Percentiles rank a stretch among this genome's conserved stretches.
Conservation (phyloP, 164 flowering plant species). For the Malania oleifera region DNA sequence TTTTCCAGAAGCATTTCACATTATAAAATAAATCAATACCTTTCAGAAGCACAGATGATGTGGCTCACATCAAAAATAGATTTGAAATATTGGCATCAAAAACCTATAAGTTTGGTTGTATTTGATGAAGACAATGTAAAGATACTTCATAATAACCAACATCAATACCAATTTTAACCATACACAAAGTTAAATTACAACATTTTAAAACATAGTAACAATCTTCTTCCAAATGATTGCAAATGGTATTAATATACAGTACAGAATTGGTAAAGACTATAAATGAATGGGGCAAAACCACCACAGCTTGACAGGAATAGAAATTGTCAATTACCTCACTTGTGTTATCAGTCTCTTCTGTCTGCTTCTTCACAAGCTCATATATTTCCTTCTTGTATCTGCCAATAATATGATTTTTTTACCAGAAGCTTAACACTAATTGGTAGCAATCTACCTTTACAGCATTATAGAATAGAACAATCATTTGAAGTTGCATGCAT, state of each 20-base stretch:
- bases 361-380: slow-evolving; percentile 69
- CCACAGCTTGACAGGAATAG: neutral
- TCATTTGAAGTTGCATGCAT: neutral
- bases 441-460: neutral
- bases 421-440: neutral
- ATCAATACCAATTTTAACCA: no score
- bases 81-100: no score
- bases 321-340: slow-evolving; percentile 50
- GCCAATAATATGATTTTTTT: slow-evolving; percentile 12
- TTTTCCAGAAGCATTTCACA: no score
- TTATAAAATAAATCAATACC: no score
- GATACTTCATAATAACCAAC: no score
- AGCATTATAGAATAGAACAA: neutral
- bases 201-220: neutral
- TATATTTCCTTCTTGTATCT: slow-evolving; percentile 79
- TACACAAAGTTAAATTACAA: no score
- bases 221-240: neutral
- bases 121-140: no score
- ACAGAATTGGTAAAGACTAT: neutral
- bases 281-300: neutral
- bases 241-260: neutral
- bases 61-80: no score
- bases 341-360: slow-evolving; percentile 55
- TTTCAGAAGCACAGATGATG: no score
- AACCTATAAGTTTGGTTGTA: no score